Evolutionary conservation across 257 asterid genomes (phyloP).

Genomic region (Jasminum sambac): DNA sequence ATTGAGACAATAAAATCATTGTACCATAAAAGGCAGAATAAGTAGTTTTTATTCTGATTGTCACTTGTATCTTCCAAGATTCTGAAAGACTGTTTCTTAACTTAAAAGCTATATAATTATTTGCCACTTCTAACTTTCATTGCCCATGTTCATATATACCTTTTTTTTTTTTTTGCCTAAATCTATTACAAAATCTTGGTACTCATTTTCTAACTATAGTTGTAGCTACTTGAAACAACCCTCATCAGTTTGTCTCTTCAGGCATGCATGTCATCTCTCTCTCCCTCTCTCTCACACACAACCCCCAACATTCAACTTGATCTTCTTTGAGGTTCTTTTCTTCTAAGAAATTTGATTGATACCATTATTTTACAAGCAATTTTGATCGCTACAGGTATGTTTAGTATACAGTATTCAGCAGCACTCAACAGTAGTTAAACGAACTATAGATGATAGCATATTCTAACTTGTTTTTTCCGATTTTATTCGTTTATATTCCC

Average conservation of each 20-base stretch:
- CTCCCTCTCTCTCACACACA: neutral
- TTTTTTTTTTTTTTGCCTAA: neutral
- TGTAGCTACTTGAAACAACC: conserved; percentile 58
- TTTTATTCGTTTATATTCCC: neutral
- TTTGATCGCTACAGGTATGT: neutral
- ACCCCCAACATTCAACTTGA: neutral
- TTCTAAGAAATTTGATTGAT: neutral
- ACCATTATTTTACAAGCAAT: neutral
- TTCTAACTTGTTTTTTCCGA: neutral
- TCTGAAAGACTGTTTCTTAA: conserved; percentile 6
- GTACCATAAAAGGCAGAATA: conserved; percentile 22
- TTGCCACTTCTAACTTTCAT: neutral
- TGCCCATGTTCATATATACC: neutral
- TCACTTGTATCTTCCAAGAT: conserved; percentile 17
- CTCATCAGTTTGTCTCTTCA: conserved; percentile 21
- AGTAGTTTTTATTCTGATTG: conserved; percentile 29
- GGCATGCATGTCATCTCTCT: conserved; percentile 17
- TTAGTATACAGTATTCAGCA: neutral
- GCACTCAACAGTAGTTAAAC: neutral
- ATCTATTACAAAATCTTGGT: conserved; percentile 21
- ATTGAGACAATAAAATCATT: conserved; percentile 16
- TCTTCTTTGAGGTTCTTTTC: neutral
- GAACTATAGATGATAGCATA: too few species aligned
- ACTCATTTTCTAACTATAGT: conserved; percentile 26
- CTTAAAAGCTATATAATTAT: neutral